Evolutionary conservation across 2,329 filamentous ascomycete genomes (phyloP), one percentile per base, ranked within the genome.

Genomic region (Xylariaceae sp.): DNA sequence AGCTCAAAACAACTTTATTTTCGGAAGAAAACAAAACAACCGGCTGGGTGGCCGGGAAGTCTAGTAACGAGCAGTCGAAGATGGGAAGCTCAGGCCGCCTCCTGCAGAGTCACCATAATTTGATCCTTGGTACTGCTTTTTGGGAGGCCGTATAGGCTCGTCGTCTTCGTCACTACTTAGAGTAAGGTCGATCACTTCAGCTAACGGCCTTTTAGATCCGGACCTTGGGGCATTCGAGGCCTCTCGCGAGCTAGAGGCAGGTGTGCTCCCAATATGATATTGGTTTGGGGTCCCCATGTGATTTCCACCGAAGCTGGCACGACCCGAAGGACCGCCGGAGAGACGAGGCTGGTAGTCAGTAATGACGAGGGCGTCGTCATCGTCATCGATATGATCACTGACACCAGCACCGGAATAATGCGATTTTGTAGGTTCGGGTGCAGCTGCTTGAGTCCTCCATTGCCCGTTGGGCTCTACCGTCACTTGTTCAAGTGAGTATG

Each of bases 381-480:
- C 72, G 6, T 71, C 67, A 30, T 69, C 66, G 19, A 65, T 50
- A 36, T 57, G 50, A 4, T 48, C 47, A 41, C 55, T 53, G 3
- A 53, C 39, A 9, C 57, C 39, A 3, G 38, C 45, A 24, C 41
- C 42, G n/a, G 56, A 56, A 19, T 47, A 41, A 4, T 53, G 47
- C 9, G 56, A 45, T 29, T 52, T 52, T 39, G 50, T 57, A 4
- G 60, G 53, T 29, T 61, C 56, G 3, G 51, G 42, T 28, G 67
- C 64, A 3, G 57, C 52, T 9, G 56, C 56, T 33, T 69, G 68
- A 7, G 62, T 58, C 37, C 64, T 64, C 93, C 93, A 98, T 52
- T 75, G 72, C 3, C 91, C 93, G 50, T 89, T 77, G 1, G 91
- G 89, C 55, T 97, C 88, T 32, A 98, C 88, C 1, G 84, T 90